phyloP scores from a whole-genome alignment of 129 eudicot genomes.

The Helianthus annuus region DNA sequence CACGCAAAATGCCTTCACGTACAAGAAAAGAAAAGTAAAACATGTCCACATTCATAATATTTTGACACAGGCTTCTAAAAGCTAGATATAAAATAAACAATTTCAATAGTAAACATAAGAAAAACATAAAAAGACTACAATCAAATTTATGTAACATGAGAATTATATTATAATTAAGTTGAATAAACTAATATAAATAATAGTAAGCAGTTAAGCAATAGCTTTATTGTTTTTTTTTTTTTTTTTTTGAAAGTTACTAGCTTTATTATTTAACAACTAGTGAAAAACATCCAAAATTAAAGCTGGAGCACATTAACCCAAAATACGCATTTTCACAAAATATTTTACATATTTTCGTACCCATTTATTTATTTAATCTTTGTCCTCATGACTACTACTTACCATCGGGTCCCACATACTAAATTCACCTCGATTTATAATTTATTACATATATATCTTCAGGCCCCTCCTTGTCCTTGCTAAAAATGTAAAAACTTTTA shows the following conservation, averaged over 20 bases:
- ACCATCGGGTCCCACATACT: constrained; percentile 11
- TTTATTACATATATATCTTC: neutral
- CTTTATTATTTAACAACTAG: neutral
- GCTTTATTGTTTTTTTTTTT: neutral
- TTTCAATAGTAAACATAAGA: too few relatives aligned
- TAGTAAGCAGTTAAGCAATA: neutral
- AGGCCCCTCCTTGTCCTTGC: neutral
- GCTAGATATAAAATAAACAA: too few relatives aligned
- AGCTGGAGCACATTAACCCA: constrained; percentile 5
- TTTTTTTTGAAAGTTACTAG: too few relatives aligned
- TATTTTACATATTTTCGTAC: constrained; percentile 8
- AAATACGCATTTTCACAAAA: neutral
- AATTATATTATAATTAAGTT: too few relatives aligned
- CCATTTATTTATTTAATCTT: constrained; percentile 5
- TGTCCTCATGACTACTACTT: neutral
- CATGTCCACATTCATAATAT: too few relatives aligned
- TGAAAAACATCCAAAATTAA: neutral
- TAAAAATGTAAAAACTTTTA: neutral
- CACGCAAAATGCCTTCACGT: too few relatives aligned
- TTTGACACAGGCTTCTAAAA: too few relatives aligned
- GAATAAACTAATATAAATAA: neutral
- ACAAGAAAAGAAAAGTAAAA: too few relatives aligned
- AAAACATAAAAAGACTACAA: too few relatives aligned
- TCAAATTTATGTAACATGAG: too few relatives aligned
- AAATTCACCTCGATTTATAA: constrained; percentile 8